Conservation (phyloP, 495 filamentous ascomycete species). For the Lasiosphaeria miniovina region DNA sequence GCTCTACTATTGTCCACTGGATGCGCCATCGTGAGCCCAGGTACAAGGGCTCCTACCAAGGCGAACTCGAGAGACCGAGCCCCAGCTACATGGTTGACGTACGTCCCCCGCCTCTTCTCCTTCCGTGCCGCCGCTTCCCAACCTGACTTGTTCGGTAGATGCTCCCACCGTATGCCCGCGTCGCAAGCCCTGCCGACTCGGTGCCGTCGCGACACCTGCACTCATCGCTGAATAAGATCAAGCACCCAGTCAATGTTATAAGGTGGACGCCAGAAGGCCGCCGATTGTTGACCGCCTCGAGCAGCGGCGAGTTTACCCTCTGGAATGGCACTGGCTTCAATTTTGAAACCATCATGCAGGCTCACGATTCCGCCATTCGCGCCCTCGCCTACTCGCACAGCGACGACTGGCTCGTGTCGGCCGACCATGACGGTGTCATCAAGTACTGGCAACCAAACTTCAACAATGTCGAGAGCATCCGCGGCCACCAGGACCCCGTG, state of each 20-base stretch:
- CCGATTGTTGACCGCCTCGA: slow-evolving; percentile 83
- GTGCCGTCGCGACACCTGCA: slow-evolving; percentile 89
- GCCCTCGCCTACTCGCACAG: slow-evolving; percentile 86
- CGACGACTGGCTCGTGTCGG: slow-evolving; percentile 94
- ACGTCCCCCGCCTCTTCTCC: slow-evolving; percentile 32
- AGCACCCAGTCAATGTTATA: slow-evolving; percentile 96
- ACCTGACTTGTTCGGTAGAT: slow-evolving; percentile 52
- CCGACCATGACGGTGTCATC: slow-evolving; percentile 89
- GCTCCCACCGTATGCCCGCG: slow-evolving; percentile 75
- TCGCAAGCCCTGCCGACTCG: slow-evolving; percentile 69
- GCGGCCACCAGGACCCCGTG: slow-evolving; percentile 85
- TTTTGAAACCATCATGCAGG: slow-evolving; percentile 98
- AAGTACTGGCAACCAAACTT: slow-evolving; percentile 99
- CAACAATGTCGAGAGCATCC: slow-evolving; percentile 94
- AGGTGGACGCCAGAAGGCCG: slow-evolving; percentile 96
- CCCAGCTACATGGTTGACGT: slow-evolving; percentile 87
- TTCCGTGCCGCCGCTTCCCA: neutral
- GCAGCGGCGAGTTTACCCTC: slow-evolving; percentile 94
- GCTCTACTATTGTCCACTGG: slow-evolving; percentile 87
- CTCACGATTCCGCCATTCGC: slow-evolving; percentile 90
- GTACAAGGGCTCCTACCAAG: slow-evolving; percentile 62
- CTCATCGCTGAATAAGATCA: slow-evolving; percentile 94
- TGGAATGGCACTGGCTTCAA: slow-evolving; percentile 99
- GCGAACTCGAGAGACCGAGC: slow-evolving; percentile 81
- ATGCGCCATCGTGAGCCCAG: slow-evolving; percentile 79